A percentile compares a stretch with the other conserved stretches of the same genome.
These are phyloP conservation scores for Endocarpon pusillum DNA, from an alignment of 495 filamentous ascomycete genomes.

Conservation along the genomic window DNA sequence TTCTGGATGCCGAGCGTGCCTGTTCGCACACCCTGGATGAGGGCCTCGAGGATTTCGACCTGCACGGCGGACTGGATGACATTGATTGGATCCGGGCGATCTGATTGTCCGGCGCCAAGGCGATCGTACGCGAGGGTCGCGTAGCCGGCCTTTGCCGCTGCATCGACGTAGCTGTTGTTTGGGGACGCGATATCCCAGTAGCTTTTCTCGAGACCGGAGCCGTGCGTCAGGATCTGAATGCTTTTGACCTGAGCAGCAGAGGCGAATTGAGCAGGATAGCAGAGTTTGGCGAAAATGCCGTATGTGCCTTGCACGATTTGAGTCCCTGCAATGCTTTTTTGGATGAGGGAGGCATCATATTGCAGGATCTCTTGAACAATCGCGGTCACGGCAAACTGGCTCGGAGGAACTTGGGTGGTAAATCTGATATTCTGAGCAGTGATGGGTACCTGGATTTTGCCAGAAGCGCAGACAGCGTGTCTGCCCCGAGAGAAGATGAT, in stretches of 20 bases:
- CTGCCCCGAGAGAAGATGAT: neutral
- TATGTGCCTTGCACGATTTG: conserved; percentile 1
- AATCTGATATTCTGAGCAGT: neutral
- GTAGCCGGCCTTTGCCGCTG: conserved; percentile 5
- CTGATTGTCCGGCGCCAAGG: conserved; percentile 4
- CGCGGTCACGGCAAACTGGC: neutral
- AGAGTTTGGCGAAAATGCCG: conserved; percentile 1
- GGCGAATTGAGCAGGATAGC: neutral
- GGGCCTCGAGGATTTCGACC: conserved; percentile 5
- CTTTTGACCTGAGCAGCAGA: neutral
- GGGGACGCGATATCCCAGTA: conserved; percentile 5
- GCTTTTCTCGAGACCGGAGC: conserved; percentile 4
- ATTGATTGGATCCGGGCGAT: conserved; percentile 6
- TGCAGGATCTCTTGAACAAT: neutral
- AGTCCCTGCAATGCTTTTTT: conserved; percentile 1
- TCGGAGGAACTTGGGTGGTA: neutral
- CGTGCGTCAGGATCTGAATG: conserved; percentile 3
- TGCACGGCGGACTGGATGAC: conserved; percentile 4
- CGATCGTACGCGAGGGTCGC: conserved; percentile 9
- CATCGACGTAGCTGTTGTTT: conserved; percentile 8
- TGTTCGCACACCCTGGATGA: conserved; percentile 1
- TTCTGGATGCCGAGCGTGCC: neutral
- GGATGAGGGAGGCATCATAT: neutral
- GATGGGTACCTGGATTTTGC: neutral
- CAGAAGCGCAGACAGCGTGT: neutral